Base-by-base conservation (phyloP, 2,329 filamentous ascomycete species). In the Pseudogymnoascus sp. region DNA sequence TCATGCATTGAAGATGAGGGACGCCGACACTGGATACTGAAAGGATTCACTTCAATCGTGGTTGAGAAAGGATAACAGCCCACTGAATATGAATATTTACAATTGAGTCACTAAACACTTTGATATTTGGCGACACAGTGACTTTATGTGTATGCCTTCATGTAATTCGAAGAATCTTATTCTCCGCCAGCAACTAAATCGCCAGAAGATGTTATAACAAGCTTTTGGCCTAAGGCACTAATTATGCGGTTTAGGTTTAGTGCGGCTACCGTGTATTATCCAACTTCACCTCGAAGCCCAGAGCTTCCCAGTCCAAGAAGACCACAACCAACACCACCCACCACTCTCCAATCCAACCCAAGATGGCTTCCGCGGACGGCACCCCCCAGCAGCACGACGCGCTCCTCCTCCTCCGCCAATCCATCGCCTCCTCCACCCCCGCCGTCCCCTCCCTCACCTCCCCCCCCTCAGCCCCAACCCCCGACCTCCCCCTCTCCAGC, bases 391-490 rank as follows among this genome's bases (percentile, higher is more conserved):
- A 74, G 67, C 82, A 85, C 68, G 92, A 97, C 73, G 86, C 93
- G 61, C 87, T 97, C 68, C 82, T 92, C 68, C 87, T 95, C 67
- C 83, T 97, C 69, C 90, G 93, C 72, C 87, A 89, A 73, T 87
- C 90, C 67, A 95, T 97, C 77, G 86, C 88, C 63, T 83, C 86
- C 64, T 82, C 82, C 70, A 84, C 82, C 70, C 77, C 86, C 61
- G 88, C 93, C 64, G 82, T 90, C 63, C 90, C 93, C 47, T 90
- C 88, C 64, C 88, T 86, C 64, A 88, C 87, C 63, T 77, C 85
- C 68, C 86, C 91, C 70, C 80, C 85, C 13, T 80, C 83, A 59
- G 82, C 82, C 26, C n/a, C n/a, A n/a, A 82, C 88, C 69, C 85
- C 88, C 3, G 71, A 74, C 50, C 67, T 82, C 57, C 80, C 83